Evolutionary conservation across 2,329 filamentous ascomycete genomes (phyloP).

Genomic region (Claviceps arundinis): DNA sequence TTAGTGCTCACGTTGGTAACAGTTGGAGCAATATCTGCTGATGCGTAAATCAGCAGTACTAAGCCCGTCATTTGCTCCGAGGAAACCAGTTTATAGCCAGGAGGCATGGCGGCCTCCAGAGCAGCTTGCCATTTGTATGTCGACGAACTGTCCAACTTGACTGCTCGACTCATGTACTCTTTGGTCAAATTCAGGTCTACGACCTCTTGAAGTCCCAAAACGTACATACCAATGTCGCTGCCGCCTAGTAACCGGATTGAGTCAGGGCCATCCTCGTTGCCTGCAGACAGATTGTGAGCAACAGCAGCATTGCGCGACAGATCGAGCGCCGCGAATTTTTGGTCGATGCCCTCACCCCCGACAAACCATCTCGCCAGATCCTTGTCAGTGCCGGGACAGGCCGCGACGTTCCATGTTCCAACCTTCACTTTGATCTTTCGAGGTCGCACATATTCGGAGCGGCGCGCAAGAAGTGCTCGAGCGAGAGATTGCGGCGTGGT

Average conservation of each 20-base stretch:
- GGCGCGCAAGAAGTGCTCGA: slow-evolving; percentile 55
- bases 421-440: slow-evolving; percentile 74
- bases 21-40: slow-evolving; percentile 57
- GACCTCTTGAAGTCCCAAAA: slow-evolving; percentile 82
- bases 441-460: slow-evolving; percentile 64
- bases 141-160: slow-evolving; percentile 59
- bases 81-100: slow-evolving; percentile 62
- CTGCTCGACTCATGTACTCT: slow-evolving; percentile 54
- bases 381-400: slow-evolving; percentile 70
- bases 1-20: slow-evolving; percentile 73
- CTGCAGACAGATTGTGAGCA: slow-evolving; percentile 19
- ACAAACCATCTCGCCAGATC: slow-evolving; percentile 87
- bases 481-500: slow-evolving; percentile 46
- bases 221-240: slow-evolving; percentile 75
- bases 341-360: slow-evolving; percentile 55
- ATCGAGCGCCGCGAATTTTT: slow-evolving; percentile 43
- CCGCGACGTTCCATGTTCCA: slow-evolving; percentile 90
- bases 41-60: slow-evolving; percentile 73
- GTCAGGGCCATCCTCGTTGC: slow-evolving; percentile 19
- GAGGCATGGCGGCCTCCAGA: slow-evolving; percentile 59
- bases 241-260: slow-evolving; percentile 37
- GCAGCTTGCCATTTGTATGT: slow-evolving; percentile 71
- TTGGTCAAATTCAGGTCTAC: slow-evolving; percentile 71
- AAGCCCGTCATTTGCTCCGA: slow-evolving; percentile 80
- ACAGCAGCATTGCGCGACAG: slow-evolving; percentile 27